Base-by-base conservation (phyloP, 106 monocot genomes). In the Chionographis japonica region DNA sequence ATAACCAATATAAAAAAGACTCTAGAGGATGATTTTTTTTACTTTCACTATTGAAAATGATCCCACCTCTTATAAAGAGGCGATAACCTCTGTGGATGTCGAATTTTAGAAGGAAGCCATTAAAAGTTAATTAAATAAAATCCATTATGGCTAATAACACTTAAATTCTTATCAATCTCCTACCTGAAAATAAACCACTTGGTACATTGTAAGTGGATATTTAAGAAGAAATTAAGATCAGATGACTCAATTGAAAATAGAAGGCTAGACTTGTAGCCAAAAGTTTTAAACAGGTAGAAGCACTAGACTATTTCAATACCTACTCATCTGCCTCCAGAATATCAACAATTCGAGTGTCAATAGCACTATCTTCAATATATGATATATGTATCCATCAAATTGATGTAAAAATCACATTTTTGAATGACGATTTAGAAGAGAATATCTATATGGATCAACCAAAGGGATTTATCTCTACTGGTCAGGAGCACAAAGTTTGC, bases 221-320 rank as follows among this genome's bases (percentile, higher is more conserved):
- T 46, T 0, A 49, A 19, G 9, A 49, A 19, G 46, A 63, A 49
- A 18, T 8, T 18, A 4, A 46, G 17, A 16, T 18, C 4, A 19
- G 17, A 49, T 63, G 63, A 46, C 8, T 17, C 46, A 5, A 63
- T 41, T 17, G 46, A 63, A 18, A 63, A 40, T 61, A 39, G 4
- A 61, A 61, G 10, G 14, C 40, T 61, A 37, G 61, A 40, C 14
- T 61, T 46, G 49, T 63, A 12, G 63, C 63, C 4, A 49, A 63
- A 49, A 14, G 46, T 2, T 63, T 17, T 63, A 63, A 8, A 8
- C 17, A 49, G 13, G 40, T 7, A 46, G n/a, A n/a, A n/a, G 49
- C 0, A 3, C 2, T 63, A n/a, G 46, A 63, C 19, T 63, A 49
- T 9, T 63, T 63, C 49, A 46, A 63, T 63, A 63, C 19, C 0